Evolutionary conservation across 2,329 filamentous ascomycete genomes (phyloP).

Genomic region (Dothiorella sarmentorum): DNA sequence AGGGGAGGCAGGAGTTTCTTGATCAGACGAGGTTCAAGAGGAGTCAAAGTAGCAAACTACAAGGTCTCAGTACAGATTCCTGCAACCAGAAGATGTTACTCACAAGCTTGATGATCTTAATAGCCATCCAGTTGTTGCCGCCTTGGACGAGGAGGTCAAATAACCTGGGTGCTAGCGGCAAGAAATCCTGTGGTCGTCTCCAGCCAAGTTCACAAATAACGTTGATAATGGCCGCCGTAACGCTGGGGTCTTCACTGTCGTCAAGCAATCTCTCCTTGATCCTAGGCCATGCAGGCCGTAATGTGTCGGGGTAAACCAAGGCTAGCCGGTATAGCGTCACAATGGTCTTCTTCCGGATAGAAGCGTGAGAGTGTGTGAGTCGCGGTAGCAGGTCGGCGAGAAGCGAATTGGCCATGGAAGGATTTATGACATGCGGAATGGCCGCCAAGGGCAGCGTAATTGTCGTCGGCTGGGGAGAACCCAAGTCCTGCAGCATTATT

Average conservation of each 20-base stretch:
- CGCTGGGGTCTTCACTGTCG: constrained; percentile 82
- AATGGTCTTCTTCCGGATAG: constrained; percentile 91
- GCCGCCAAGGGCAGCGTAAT: constrained; percentile 84
- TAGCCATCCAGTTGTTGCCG: constrained; percentile 99
- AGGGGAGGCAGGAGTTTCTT: constrained; percentile 88
- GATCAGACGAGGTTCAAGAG: constrained; percentile 84
- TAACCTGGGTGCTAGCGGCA: constrained; percentile 83
- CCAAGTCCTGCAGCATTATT: constrained; percentile 60
- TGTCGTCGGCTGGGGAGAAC: constrained; percentile 66
- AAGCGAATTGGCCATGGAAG: constrained; percentile 85
- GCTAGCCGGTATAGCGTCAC: constrained; percentile 91
- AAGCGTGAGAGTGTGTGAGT: constrained; percentile 78
- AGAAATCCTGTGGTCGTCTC: constrained; percentile 88
- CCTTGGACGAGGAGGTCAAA: constrained; percentile 91
- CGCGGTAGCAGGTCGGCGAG: constrained; percentile 83
- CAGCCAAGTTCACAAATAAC: constrained; percentile 95
- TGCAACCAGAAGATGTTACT: constrained; percentile 29
- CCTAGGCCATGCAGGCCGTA: constrained; percentile 92
- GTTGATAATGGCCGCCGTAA: constrained; percentile 94
- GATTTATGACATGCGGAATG: constrained; percentile 91
- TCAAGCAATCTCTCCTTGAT: constrained; percentile 94
- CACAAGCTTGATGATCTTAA: constrained; percentile 96
- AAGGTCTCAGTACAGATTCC: constrained; percentile 20
- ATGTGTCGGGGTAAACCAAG: constrained; percentile 91
- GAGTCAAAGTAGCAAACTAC: constrained; percentile 90